Conservation (phyloP, 148 eudicot genomes). For the Pouteria glomerata region DNA sequence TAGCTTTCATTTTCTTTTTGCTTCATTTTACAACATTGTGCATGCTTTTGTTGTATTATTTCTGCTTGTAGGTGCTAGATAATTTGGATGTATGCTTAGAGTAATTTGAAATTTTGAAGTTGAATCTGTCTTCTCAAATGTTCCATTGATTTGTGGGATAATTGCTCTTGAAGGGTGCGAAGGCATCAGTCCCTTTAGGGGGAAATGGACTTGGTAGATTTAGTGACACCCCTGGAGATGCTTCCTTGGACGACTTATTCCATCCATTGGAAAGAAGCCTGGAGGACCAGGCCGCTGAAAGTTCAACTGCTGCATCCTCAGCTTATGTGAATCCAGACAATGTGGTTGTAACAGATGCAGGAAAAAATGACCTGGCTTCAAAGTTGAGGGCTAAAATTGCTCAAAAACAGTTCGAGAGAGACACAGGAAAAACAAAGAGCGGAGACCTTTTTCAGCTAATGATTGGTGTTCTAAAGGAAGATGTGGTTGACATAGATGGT, state of each 20-base stretch:
- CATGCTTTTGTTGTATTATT: not conserved
- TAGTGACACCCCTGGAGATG: conserved; percentile 93
- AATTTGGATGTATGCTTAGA: not conserved
- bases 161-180: conserved; percentile 39
- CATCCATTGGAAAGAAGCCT: conserved; percentile 58
- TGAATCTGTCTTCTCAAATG: not conserved
- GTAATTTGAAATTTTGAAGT: not conserved
- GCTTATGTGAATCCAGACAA: conserved; percentile 42
- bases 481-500: conserved; percentile 76
- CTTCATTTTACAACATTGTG: not conserved
- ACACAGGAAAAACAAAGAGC: conserved; percentile 60
- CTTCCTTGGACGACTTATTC: conserved; percentile 90
- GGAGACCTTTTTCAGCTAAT: conserved; percentile 76
- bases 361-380: conserved; percentile 71
- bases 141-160: conserved; percentile 3
- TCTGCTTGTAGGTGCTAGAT: not conserved
- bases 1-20: not conserved
- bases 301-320: conserved; percentile 69
- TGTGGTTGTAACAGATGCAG: conserved; percentile 32
- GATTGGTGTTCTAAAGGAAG: conserved; percentile 81
- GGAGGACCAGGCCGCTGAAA: conserved; percentile 43
- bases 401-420: conserved; percentile 81
- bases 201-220: conserved; percentile 78
- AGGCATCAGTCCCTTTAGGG: conserved; percentile 33
- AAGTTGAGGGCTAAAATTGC: conserved; percentile 87